Base-by-base conservation (phyloP, 192 early-diverging fungal genomes). In the Coemansia sp. region DNA sequence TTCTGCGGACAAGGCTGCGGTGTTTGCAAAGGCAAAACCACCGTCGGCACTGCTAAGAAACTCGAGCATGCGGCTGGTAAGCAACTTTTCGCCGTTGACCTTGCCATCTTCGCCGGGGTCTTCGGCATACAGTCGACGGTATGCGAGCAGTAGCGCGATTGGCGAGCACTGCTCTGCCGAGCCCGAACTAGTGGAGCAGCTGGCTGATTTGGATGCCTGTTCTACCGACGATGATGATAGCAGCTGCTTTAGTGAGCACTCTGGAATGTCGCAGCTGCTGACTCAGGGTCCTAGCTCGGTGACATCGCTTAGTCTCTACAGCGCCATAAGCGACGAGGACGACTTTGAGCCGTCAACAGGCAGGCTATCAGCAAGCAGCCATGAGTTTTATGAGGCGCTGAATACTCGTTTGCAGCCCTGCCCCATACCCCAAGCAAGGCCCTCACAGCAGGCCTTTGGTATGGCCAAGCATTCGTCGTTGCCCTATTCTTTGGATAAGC, bases 51-150 rank as follows among this genome's bases (percentile, higher is more conserved):
- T 60, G 21, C 53, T 44, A 20, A 43, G 53, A 38, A 37, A 28
- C 8, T 49, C 66, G 3, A 53, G 65, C 16, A n/a, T 16, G 31
- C 62, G 56, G 0, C 56, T 76, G 55, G 58, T 68, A 15, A 76
- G 73, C 59, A 76, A 69, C 47, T 66, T 76, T 59, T 76, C 73
- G 23, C 74, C 74, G 38, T 40, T 76, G 30, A 76, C 74, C 5
- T 36, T 76, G n/a, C 56, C 74, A 11, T 76, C 74, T 37, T 63
- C 74, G 14, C 74, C 67, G 4, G 74, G 74, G 3, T 76, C 67
- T 9, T 61, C 52, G 32, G 51, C 16, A 6, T 59, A 44, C 34
- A 58, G 53, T 49, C 34, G 37, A 11, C 44, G 38, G 36, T 48
- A 58, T 48, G 36, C 56, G 12, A 39, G 56, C 45, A 58, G 45